Conservation (phyloP, 371 early-diverging fungal species). For the Batkoa obscura region DNA sequence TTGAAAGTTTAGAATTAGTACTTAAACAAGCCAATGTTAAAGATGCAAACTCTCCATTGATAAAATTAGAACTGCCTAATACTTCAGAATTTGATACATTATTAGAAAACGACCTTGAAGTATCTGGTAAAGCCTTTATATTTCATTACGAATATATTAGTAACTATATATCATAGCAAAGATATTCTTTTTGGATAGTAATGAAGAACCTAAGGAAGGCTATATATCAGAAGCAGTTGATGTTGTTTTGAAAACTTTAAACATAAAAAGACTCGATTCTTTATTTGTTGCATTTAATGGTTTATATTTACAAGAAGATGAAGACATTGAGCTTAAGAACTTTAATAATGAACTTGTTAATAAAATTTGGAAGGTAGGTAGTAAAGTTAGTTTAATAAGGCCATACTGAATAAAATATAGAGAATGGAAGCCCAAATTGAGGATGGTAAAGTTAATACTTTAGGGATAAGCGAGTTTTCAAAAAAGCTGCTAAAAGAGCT, state of each 20-base stretch:
- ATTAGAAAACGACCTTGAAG: too few species aligned
- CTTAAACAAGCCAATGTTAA: too few species aligned
- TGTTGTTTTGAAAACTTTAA: not conserved
- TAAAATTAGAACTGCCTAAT: too few species aligned
- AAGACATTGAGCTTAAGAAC: not conserved
- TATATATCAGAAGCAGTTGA: slow-evolving; percentile 2
- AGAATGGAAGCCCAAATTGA: not conserved
- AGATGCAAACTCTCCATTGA: too few species aligned
- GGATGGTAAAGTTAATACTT: not conserved
- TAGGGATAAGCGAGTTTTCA: not conserved
- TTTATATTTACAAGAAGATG: not conserved
- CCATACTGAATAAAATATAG: not conserved
- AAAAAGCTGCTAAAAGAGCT: not conserved
- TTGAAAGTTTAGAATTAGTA: too few species aligned
- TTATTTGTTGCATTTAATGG: not conserved
- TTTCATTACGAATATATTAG: too few species aligned
- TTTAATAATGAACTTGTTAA: not conserved
- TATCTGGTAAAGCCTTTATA: too few species aligned
- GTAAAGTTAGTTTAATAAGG: not conserved
- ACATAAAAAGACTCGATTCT: not conserved
- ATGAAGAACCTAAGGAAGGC: too few species aligned
- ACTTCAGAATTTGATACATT: too few species aligned
- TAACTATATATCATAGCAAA: too few species aligned
- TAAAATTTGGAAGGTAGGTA: not conserved
- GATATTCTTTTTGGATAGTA: too few species aligned